Conservation (phyloP, 164 flowering plant genomes). For the Pachysandra terminalis region DNA sequence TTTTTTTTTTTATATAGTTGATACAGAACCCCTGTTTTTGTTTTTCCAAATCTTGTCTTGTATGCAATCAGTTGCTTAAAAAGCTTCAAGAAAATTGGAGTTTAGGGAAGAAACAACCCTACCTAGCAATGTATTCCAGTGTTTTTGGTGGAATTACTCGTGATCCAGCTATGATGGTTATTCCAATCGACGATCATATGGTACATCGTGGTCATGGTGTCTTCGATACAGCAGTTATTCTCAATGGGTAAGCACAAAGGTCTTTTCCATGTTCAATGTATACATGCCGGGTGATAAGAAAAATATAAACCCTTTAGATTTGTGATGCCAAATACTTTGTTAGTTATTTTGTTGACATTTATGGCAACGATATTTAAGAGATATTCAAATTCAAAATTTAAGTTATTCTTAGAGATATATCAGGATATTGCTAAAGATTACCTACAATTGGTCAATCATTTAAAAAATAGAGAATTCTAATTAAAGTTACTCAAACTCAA, state of each 20-base stretch:
- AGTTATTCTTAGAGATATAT: too few species aligned
- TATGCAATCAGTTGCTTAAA: slow-evolving; percentile 51
- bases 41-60: not conserved
- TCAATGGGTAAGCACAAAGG: slow-evolving; percentile 52
- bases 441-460: too few species aligned
- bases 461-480: too few species aligned
- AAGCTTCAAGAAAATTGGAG: slow-evolving; percentile 65
- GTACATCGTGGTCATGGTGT: slow-evolving; percentile 96
- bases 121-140: slow-evolving; percentile 89
- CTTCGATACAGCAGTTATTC: slow-evolving; percentile 76
- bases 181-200: slow-evolving; percentile 96
- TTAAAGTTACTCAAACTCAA: too few species aligned
- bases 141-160: slow-evolving; percentile 71
- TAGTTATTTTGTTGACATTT: too few species aligned
- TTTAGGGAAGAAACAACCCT: slow-evolving; percentile 51
- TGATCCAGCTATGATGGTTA: slow-evolving; percentile 86
- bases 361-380: too few species aligned
- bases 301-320: not conserved
- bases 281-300: too few species aligned
- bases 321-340: too few species aligned
- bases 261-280: not conserved
- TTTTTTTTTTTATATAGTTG: too few species aligned
- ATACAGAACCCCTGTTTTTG: not conserved
- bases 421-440: too few species aligned
- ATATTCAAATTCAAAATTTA: too few species aligned